These are phyloP conservation scores for Cardamine occulta DNA, from an alignment of 345 rosid genomes.

Conservation along the genomic window DNA sequence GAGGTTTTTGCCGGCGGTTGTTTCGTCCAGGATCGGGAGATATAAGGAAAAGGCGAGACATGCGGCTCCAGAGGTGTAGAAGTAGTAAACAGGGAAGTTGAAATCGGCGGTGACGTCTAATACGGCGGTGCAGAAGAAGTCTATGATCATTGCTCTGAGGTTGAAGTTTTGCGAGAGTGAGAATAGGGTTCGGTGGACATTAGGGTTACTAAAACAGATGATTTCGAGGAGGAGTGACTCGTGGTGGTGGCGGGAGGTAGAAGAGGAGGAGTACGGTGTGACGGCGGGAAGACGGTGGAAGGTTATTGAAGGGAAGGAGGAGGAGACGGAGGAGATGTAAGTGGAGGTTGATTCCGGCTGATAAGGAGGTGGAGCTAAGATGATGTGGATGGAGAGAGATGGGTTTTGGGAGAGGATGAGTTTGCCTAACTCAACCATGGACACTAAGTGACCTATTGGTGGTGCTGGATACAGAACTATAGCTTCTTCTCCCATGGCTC, in stretches of 20 bases:
- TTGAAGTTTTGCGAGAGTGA: conserved; percentile 42
- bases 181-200: conserved; percentile 48
- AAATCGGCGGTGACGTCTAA: conserved; percentile 42
- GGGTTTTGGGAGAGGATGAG: conserved; percentile 52
- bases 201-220: conserved; percentile 48
- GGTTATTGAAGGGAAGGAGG: conserved; percentile 50
- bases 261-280: conserved; percentile 38
- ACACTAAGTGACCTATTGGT: conserved; percentile 66
- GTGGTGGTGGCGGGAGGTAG: conserved; percentile 38
- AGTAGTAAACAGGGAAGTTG: conserved; percentile 52
- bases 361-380: conserved; percentile 54
- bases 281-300: conserved; percentile 54
- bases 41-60: conserved; percentile 44
- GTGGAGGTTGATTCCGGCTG: conserved; percentile 46
- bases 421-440: conserved; percentile 78
- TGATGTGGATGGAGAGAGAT: conserved; percentile 57
- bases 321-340: conserved; percentile 40
- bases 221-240: conserved; percentile 46
- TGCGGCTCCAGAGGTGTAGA: conserved; percentile 52
- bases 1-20: conserved; percentile 40
- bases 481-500: conserved; percentile 38
- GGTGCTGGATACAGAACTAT: conserved; percentile 71
- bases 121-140: conserved; percentile 55
- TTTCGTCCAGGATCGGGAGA: conserved; percentile 44
- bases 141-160: conserved; percentile 48